phyloP scores from a whole-genome alignment of 805 yeast genomes.

The Ogataea siamensis region DNA sequence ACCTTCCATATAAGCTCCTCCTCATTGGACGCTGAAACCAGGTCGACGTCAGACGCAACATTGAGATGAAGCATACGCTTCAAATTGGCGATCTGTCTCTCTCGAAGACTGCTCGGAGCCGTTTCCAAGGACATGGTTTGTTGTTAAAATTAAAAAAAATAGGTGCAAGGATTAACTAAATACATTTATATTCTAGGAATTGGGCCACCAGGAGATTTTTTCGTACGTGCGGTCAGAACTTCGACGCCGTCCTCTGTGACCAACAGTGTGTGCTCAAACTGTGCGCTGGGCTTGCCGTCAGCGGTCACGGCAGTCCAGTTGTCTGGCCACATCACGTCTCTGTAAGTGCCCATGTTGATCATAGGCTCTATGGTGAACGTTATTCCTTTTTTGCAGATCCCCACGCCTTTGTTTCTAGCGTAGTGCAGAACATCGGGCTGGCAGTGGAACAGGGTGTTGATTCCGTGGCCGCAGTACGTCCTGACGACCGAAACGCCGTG shows the following conservation, averaged over 20 bases:
- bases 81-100: slow-evolving; percentile 40
- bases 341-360: slow-evolving; percentile 82
- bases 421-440: slow-evolving; percentile 94
- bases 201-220: slow-evolving; percentile 88
- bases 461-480: slow-evolving; percentile 93
- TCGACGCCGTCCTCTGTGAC: slow-evolving; percentile 95
- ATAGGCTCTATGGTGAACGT: slow-evolving; percentile 97
- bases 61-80: slow-evolving; percentile 87
- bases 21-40: slow-evolving; percentile 48
- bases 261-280: slow-evolving; percentile 89
- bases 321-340: slow-evolving; percentile 92
- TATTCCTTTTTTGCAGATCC: slow-evolving; percentile 93
- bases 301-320: slow-evolving; percentile 93
- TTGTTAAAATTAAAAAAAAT: slow-evolving; percentile 8
- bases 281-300: slow-evolving; percentile 90
- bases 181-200: slow-evolving; percentile 43
- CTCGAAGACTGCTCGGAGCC: slow-evolving; percentile 25
- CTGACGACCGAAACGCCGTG: slow-evolving; percentile 84
- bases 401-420: slow-evolving; percentile 88
- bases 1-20: slow-evolving; percentile 90
- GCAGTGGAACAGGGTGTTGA: slow-evolving; percentile 81
- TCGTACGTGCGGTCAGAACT: slow-evolving; percentile 78
- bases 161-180: slow-evolving; percentile 2
- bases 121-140: slow-evolving; percentile 22
- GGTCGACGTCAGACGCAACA: slow-evolving; percentile 62